phyloP scores from a whole-genome alignment of 2,329 filamentous ascomycete species.

The Pseudocercospora musae region DNA sequence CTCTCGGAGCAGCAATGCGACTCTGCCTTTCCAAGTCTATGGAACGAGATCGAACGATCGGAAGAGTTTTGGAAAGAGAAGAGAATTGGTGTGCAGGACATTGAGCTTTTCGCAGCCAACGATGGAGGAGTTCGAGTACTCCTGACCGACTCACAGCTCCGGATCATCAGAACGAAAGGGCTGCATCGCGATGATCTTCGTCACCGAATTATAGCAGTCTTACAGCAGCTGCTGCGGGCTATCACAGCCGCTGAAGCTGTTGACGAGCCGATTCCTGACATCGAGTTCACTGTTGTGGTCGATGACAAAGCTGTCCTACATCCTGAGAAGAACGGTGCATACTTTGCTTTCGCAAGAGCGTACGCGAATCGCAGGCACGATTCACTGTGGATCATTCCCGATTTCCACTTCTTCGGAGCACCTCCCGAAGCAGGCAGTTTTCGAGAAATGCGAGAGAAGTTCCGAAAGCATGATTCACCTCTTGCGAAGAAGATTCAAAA shows the following conservation, averaged over 20 bases:
- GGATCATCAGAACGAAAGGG: conserved; percentile 20
- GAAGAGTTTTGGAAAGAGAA: conserved; percentile 16
- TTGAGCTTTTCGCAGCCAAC: conserved; percentile 40
- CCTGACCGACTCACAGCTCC: conserved; percentile 21
- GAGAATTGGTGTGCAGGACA: conserved; percentile 12
- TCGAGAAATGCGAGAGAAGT: conserved; percentile 18
- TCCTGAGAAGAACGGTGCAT: conserved; percentile 6
- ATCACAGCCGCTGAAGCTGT: conserved; percentile 19
- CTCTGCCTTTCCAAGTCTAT: conserved; percentile 33
- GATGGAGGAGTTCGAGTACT: conserved; percentile 22
- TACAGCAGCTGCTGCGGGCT: conserved; percentile 18
- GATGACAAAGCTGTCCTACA: conserved; percentile 19
- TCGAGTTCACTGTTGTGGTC: conserved; percentile 23
- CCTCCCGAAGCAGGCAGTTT: conserved; percentile 22
- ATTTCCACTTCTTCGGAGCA: conserved; percentile 24
- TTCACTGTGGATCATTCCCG: conserved; percentile 21
- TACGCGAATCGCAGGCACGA: conserved; percentile 22
- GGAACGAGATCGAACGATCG: conserved; percentile 32
- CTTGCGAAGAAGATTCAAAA: conserved; percentile 30
- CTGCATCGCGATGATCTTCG: conserved; percentile 27
- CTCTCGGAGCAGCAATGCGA: conserved; percentile 32
- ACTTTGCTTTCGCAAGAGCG: conserved; percentile 19
- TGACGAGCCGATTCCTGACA: conserved; percentile 20
- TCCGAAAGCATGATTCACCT: conserved; percentile 21
- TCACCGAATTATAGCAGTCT: conserved; percentile 33